phyloP scores from a whole-genome alignment of 2,329 filamentous ascomycete genomes.

The Pestalotiopsis sp. region DNA sequence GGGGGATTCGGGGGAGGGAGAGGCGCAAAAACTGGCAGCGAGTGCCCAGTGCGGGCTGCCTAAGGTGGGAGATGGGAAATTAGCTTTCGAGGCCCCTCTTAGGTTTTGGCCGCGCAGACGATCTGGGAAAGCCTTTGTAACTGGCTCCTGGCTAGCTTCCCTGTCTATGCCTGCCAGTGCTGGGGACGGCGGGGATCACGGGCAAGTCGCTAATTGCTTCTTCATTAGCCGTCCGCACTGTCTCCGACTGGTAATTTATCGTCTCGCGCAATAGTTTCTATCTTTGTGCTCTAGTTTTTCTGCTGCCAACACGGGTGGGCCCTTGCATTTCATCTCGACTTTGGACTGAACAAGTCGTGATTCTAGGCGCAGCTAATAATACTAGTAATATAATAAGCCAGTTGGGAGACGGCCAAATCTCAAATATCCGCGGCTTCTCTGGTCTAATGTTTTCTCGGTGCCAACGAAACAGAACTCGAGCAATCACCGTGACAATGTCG shows the following conservation, averaged over 20 bases:
- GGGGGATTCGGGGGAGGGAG: not conserved
- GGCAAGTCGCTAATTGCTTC: constrained; percentile 1
- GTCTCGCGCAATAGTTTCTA: constrained; percentile 1
- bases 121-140: constrained; percentile 1
- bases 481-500: not conserved
- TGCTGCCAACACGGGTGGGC: not conserved
- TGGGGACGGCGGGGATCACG: not conserved
- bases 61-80: constrained; percentile 4
- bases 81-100: constrained; percentile 4
- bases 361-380: not conserved
- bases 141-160: not conserved
- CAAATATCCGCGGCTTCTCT: not conserved
- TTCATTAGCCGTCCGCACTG: constrained; percentile 8
- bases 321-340: not conserved
- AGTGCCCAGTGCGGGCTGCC: constrained; percentile 3
- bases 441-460: not conserved
- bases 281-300: not conserved
- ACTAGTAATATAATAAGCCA: not conserved
- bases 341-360: not conserved
- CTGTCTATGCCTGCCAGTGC: not conserved
- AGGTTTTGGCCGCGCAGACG: constrained; percentile 4
- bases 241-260: not conserved
- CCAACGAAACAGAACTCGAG: not conserved
- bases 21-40: not conserved
- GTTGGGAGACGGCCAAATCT: not conserved